phyloP scores from a whole-genome alignment of 1,139 yeast genomes.

The Dujonia santamariae region DNA sequence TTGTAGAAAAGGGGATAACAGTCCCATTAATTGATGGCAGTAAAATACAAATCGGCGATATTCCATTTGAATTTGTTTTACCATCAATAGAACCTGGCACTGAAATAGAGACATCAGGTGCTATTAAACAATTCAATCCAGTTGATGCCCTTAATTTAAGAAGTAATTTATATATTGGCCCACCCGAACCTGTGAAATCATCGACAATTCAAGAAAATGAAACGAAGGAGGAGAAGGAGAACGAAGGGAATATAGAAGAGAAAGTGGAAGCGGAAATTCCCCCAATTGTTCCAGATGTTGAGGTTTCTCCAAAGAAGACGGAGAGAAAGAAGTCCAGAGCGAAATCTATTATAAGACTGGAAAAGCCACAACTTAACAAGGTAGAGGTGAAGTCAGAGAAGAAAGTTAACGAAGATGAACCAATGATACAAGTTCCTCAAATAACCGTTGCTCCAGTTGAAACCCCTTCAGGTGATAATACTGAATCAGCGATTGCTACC shows the following conservation, averaged over 20 bases:
- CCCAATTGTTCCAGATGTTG: slow-evolving; percentile 3
- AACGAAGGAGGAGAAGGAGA: neutral
- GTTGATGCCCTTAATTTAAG: slow-evolving; percentile 53
- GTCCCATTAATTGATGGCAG: slow-evolving; percentile 80
- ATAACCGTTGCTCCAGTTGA: too few species aligned
- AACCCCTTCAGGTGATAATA: neutral
- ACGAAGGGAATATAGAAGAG: neutral
- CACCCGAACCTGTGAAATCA: neutral
- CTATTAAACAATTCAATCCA: slow-evolving; percentile 45
- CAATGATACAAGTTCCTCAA: neutral
- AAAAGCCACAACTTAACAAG: too few species aligned
- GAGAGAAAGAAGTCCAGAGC: too few species aligned
- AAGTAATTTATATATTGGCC: slow-evolving; percentile 37
- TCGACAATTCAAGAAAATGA: too few species aligned
- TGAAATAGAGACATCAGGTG: slow-evolving; percentile 18
- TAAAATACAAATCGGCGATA: slow-evolving; percentile 89
- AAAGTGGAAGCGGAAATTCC: neutral
- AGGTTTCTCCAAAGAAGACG: too few species aligned
- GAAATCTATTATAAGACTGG: too few species aligned
- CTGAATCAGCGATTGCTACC: neutral
- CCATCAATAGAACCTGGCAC: slow-evolving; percentile 48
- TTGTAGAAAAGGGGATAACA: slow-evolving; percentile 86
- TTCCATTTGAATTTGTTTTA: slow-evolving; percentile 79
- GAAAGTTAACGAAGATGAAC: neutral
- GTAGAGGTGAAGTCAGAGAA: slow-evolving; percentile 1